phyloP scores from a whole-genome alignment of 805 yeast genomes.

The Scheffersomyces amazonensis region DNA sequence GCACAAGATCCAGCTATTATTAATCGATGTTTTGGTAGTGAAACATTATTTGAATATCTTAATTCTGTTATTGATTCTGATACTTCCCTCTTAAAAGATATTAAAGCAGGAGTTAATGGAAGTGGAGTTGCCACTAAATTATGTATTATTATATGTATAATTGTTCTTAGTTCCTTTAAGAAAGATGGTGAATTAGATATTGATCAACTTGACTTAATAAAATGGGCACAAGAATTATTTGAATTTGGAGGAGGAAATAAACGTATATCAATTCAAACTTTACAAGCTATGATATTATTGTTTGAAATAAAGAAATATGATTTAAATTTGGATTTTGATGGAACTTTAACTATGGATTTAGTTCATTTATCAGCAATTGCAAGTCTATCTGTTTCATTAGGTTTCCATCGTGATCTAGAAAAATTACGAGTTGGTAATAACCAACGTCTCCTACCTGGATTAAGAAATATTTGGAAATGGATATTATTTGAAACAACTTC shows the following conservation, averaged over 20 bases:
- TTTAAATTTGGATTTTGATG: background rate
- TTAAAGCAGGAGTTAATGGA: background rate
- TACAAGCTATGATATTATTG: background rate
- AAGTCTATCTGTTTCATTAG: background rate
- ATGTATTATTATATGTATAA: background rate
- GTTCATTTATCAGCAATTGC: background rate
- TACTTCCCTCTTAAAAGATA: background rate
- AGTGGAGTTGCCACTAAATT: no score
- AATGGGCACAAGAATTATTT: background rate
- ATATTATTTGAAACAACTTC: background rate
- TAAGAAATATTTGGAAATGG: slow-evolving; percentile 1
- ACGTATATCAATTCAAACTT: background rate
- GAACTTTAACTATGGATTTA: background rate
- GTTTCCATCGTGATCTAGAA: background rate
- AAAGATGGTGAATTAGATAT: background rate
- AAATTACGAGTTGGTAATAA: background rate
- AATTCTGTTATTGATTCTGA: background rate
- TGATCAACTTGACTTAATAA: background rate
- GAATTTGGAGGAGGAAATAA: background rate
- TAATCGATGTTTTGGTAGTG: background rate
- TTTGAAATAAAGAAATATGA: background rate
- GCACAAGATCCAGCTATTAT: background rate
- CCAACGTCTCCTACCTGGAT: background rate
- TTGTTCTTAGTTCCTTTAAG: background rate
- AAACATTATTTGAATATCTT: background rate